Evolutionary conservation across 2,329 filamentous ascomycete species (phyloP), one percentile per base, ranked within the genome.

Genomic region (Cytospora chrysosperma): DNA sequence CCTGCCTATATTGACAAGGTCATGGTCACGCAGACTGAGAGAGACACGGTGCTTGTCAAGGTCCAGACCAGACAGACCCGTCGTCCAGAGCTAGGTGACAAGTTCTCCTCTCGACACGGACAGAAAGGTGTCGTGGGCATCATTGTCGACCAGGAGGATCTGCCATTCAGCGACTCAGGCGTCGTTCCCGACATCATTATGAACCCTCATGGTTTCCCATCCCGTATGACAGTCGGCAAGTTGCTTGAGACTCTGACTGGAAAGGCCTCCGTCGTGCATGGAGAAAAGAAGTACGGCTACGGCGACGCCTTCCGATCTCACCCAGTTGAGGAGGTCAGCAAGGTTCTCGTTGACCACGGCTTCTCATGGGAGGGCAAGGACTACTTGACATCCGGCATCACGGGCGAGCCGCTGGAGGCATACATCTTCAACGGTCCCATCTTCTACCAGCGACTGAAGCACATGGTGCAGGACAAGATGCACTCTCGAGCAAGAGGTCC

Each of bases 381-480:
- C 75, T 97, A 93, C 77, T 89, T 99, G 67, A 98, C 95, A 0
- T 93, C 89, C 0, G 95, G 95, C 40, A 94, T 97, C 73, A 98
- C 95, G 0, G 96, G 95, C 71, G 95, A 99, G 77, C 87, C 91
- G 0, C 83, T 98, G 7, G 93, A 96, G 68, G 93, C 93, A 15
- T 98, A 98, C 78, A 93, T 99, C 73, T 99, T 98, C 83, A 97
- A 96, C 75, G 95, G 95, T 0, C 95, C 95, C 13, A 99, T 99
- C 77, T 99, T 97, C 81, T 99, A 99, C 81, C 95, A 99, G 81
- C 96, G 97, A 69, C 86, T 99, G 68, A 99, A 99, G 85, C 95
- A 99, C 83, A 99, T 99, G 95, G 95, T 99, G 4, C 93, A 98
- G 76, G 95, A 99, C 75, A 99, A 99, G 80, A 98, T 99, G 95